A percentile compares a stretch with the other conserved stretches of the same genome.
Conservation (phyloP, 2,329 filamentous ascomycete genomes). For the Dryadomyces quercivorus region DNA sequence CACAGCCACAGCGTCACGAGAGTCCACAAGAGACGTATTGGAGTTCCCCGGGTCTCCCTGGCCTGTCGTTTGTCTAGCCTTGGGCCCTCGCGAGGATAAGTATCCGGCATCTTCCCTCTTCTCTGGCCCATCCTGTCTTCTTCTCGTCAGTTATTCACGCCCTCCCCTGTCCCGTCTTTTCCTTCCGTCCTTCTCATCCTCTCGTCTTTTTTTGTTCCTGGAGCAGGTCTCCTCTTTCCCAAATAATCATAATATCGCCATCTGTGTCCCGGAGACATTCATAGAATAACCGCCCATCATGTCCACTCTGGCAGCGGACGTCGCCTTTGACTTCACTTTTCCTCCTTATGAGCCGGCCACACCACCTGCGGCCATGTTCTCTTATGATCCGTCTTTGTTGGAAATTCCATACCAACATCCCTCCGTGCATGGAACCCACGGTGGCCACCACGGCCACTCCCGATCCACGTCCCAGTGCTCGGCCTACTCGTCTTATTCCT, state of each 20-base stretch:
- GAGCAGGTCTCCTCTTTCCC: constrained; percentile 15
- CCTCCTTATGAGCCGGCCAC: constrained; percentile 38
- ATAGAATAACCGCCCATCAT: background rate
- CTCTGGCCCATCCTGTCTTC: background rate
- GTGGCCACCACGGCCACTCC: constrained; percentile 32
- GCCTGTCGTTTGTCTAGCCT: constrained; percentile 9
- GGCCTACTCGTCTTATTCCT: constrained; percentile 40
- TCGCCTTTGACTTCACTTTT: constrained; percentile 50
- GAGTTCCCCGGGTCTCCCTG: background rate
- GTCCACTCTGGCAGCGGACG: constrained; percentile 47
- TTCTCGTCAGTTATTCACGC: background rate
- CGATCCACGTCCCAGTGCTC: constrained; percentile 56
- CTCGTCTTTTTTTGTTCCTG: constrained; percentile 15
- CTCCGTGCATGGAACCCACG: background rate
- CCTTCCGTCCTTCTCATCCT: constrained; percentile 12
- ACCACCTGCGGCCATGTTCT: constrained; percentile 30
- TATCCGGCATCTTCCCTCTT: constrained; percentile 7
- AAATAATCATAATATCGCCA: constrained; percentile 16
- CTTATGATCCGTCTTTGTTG: constrained; percentile 44
- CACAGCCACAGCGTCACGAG: background rate
- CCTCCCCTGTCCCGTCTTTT: constrained; percentile 11
- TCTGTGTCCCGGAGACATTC: constrained; percentile 3
- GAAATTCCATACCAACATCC: constrained; percentile 36
- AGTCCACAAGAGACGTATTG: background rate
- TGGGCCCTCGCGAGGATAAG: constrained; percentile 12